phyloP scores from a whole-genome alignment of 1,284 basidiomycete species.

The Schizophyllum commune region DNA sequence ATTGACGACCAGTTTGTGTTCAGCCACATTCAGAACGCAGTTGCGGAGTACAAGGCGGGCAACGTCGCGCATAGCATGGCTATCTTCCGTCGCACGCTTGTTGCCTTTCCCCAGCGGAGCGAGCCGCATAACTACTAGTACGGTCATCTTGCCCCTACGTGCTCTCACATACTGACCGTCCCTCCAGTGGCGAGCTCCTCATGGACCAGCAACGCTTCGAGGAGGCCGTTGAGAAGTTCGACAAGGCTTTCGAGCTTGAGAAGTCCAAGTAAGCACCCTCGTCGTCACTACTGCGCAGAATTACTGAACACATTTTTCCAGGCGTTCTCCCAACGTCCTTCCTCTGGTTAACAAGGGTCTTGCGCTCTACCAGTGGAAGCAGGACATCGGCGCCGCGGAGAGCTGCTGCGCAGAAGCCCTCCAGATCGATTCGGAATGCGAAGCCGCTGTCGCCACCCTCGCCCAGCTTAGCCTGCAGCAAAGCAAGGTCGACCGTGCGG shows the following conservation, averaged over 20 bases:
- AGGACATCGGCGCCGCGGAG: conserved; percentile 82
- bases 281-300: not conserved
- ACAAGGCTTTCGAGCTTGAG: conserved; percentile 88
- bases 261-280: conserved; percentile 54
- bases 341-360: conserved; percentile 98
- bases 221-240: conserved; percentile 94
- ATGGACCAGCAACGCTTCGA: conserved; percentile 88
- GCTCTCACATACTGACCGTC: not conserved
- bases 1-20: conserved; percentile 87
- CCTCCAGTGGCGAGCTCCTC: conserved; percentile 82
- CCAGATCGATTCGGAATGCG: conserved; percentile 86
- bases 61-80: conserved; percentile 79
- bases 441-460: conserved; percentile 92
- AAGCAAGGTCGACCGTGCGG: conserved; percentile 81
- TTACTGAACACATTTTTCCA: conserved; percentile 15
- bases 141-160: conserved; percentile 20
- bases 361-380: conserved; percentile 93
- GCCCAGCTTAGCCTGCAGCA: conserved; percentile 93
- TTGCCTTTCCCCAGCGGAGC: conserved; percentile 74
- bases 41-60: conserved; percentile 92
- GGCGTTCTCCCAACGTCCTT: conserved; percentile 73
- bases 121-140: conserved; percentile 93
- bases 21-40: conserved; percentile 94
- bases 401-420: conserved; percentile 85
- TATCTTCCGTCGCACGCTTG: conserved; percentile 79